Evolutionary conservation across 129 eudicot genomes (phyloP), one percentile per base, ranked within the genome.

Genomic region (Flaveria robusta): DNA sequence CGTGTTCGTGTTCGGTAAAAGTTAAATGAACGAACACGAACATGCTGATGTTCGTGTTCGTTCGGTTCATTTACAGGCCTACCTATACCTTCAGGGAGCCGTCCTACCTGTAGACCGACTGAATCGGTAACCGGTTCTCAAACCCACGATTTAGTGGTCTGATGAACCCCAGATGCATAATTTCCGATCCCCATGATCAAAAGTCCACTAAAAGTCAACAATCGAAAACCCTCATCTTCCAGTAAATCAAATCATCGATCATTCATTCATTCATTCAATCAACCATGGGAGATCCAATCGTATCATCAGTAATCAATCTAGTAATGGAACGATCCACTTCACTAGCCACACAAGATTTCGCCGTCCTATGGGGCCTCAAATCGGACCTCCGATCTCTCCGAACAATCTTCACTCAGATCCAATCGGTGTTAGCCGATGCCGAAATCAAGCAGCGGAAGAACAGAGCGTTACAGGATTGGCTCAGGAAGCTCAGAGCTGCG

Each of bases 331-430:
- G 74, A 45, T 80, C 84, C 51, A 80, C 64, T 0, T 80, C 84
- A 18, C 15, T 80, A 31, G 84, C 84, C 37, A 45, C 79, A 20
- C 84, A 80, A 67, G 84, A 80, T 46, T 80, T 80, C 64, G 84
- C 84, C 0, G 84, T 80, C 1, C 52, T 80, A 16, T 80, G 84
- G 84, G 84, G 84, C 65, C 84, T 80, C 79, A 80, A 80, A 51
- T 74, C 84, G 23, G 79, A 80, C 46, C 75, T 74, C 75, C 74
- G 79, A 1, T 74, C 79, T n/a, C 54, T 80, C 0, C 79, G 84
- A 3, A 66, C 75, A 47, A 80, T 80, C 8, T 80, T 80, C 18
- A 74, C 75, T 14, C 79, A 80, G 51, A 80, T 80, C 64, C 79
- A 74, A 43, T 20, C 79, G 20, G 70, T 80, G 13, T 70, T 80